A percentile compares a stretch with the other conserved stretches of the same genome.
These are phyloP conservation scores for Cyclocybe aegerita DNA, from an alignment of 768 basidiomycete species.

Conservation along the genomic window DNA sequence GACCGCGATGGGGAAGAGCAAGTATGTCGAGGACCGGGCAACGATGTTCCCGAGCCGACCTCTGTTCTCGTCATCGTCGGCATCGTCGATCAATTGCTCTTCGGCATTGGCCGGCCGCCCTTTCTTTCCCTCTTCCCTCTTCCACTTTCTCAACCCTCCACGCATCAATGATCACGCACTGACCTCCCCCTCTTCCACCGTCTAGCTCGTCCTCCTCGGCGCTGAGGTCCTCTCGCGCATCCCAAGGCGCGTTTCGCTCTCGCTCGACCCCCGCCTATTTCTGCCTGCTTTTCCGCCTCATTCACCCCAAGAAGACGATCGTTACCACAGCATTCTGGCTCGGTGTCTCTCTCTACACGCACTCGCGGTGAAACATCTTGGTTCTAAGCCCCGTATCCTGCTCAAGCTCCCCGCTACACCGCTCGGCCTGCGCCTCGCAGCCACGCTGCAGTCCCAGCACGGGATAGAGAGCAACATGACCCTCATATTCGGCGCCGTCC, in stretches of 20 bases:
- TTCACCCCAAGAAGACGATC: no score
- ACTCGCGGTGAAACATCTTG: no score
- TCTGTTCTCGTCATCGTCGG: no score
- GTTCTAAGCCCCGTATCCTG: slow-evolving; percentile 22
- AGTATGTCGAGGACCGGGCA: no score
- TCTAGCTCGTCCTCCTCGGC: slow-evolving; percentile 32
- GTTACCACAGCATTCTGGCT: no score
- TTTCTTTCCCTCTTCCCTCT: slow-evolving; percentile 1
- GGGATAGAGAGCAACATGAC: slow-evolving; percentile 35
- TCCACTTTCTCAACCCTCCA: background rate
- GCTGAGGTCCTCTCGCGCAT: slow-evolving; percentile 29
- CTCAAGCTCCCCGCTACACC: slow-evolving; percentile 32
- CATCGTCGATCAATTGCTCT: no score
- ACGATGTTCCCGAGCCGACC: no score
- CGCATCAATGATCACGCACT: background rate
- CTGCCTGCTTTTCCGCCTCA: no score
- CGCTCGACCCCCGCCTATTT: slow-evolving; percentile 32
- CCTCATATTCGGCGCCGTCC: slow-evolving; percentile 31
- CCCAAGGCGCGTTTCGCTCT: slow-evolving; percentile 33
- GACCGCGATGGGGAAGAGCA: no score
- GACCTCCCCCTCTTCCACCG: background rate
- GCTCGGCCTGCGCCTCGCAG: slow-evolving; percentile 31
- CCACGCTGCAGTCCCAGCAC: slow-evolving; percentile 23
- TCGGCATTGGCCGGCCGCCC: no score
- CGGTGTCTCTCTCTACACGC: no score